Evolutionary conservation across 2,329 filamentous ascomycete species (phyloP).

Genomic region (Pseudofabraea citricarpa): DNA sequence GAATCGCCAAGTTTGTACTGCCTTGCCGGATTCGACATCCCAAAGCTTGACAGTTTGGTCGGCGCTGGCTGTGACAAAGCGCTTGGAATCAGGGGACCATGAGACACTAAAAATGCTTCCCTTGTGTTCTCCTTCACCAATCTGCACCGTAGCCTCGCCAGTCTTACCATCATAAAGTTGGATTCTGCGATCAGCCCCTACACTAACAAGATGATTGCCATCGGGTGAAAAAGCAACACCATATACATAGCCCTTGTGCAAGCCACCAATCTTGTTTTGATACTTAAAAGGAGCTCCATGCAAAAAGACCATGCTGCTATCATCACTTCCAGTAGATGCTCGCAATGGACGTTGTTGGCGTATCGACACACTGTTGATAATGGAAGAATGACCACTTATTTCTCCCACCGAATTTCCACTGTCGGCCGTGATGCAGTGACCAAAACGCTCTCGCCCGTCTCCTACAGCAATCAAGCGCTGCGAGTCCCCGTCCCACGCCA

Average conservation of each 20-base stretch:
- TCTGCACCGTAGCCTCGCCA: slow-evolving; percentile 71
- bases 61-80: slow-evolving; percentile 84
- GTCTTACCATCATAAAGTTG: slow-evolving; percentile 97
- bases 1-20: slow-evolving; percentile 78
- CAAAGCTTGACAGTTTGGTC: slow-evolving; percentile 94
- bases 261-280: slow-evolving; percentile 70
- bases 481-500: slow-evolving; percentile 96
- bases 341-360: slow-evolving; percentile 85
- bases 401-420: slow-evolving; percentile 95
- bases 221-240: slow-evolving; percentile 88
- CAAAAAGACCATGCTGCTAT: slow-evolving; percentile 85
- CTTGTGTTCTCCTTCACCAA: slow-evolving; percentile 81
- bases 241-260: slow-evolving; percentile 87
- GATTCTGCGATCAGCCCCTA: slow-evolving; percentile 88
- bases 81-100: slow-evolving; percentile 82
- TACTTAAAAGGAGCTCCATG: slow-evolving; percentile 96
- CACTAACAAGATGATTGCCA: slow-evolving; percentile 74
- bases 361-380: slow-evolving; percentile 87
- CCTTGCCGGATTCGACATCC: slow-evolving; percentile 78
- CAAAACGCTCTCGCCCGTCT: slow-evolving; percentile 88
- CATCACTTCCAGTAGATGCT: slow-evolving; percentile 87
- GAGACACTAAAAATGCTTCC: slow-evolving; percentile 91
- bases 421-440: slow-evolving; percentile 90
- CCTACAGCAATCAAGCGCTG: slow-evolving; percentile 95
- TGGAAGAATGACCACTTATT: slow-evolving; percentile 84